Evolutionary conservation across 495 filamentous ascomycete species (phyloP), one percentile per base, ranked within the genome.

Genomic region (Penicillium antarcticum): DNA sequence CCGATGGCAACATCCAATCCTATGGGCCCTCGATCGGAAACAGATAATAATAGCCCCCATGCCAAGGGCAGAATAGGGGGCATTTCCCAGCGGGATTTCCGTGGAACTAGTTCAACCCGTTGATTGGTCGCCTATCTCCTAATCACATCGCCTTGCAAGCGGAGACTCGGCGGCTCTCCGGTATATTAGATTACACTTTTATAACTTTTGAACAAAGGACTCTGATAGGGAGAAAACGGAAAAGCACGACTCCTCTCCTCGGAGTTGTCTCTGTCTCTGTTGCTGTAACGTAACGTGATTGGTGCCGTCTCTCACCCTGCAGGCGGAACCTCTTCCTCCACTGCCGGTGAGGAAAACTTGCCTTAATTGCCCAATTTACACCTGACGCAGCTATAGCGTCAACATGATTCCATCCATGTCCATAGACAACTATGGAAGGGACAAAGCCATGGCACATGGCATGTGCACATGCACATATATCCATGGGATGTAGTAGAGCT

Each of bases 231-330:
- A 61, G 29, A 45, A 55, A 41, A 53, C 52, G 45, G 49, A 36
- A 37, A 42, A 50, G 64, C 68, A 69, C 60, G 63, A 55, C 67
- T 69, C 61, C 26, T 60, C 59, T 62, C 31, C 63, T 65, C 58
- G 67, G 69, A 65, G 50, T 14, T 6, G 44, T 26, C 35, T 42
- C 54, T 58, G 38, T 45, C 48, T 54, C 47, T 58, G 42, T n/a
- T n/a, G n/a, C n/a, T n/a, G 51, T 14, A 45, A 36, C 52, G 52
- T 23, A 29, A 10, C 26, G 26, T 69, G 64, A 72, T 72, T 73
- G 70, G 68, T 40, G 45, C 53, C 55, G 51, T 43, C 55, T 53
- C 48, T 60, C 62, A 68, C 63, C 60, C 69, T 63, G 68, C 68
- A 65, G 50, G 62, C 63, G 62, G 66, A 63, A 65, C 57, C 31